Evolutionary conservation across 768 basidiomycete species (phyloP).

Genomic region (Lepiota venenata): DNA sequence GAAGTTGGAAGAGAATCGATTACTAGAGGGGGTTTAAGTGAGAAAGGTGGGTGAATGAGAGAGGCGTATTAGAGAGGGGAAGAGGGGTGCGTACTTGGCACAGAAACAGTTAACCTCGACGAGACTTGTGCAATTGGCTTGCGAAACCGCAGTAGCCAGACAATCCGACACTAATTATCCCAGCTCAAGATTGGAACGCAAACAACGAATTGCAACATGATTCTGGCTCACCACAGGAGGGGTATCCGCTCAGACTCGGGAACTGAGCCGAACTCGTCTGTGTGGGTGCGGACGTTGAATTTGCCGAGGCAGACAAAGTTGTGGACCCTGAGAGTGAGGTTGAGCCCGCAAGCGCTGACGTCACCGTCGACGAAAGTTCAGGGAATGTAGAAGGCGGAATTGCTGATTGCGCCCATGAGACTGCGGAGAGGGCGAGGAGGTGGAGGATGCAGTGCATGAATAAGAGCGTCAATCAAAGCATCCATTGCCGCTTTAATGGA

Average conservation of each 20-base stretch:
- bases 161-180: conserved; percentile 39
- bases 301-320: conserved; percentile 13
- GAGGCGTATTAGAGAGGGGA: background rate
- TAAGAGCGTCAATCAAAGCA: too few species aligned
- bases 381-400: conserved; percentile 19
- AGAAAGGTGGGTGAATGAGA: background rate
- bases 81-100: conserved; percentile 23
- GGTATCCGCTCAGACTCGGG: conserved; percentile 34
- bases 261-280: conserved; percentile 31
- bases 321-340: conserved; percentile 1
- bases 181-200: background rate
- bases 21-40: conserved; percentile 15
- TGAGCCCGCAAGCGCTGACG: background rate
- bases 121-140: conserved; percentile 40
- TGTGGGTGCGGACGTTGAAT: conserved; percentile 18
- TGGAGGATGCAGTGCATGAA: conserved; percentile 5
- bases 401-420: conserved; percentile 1
- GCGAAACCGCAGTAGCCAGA: conserved; percentile 32
- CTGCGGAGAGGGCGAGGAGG: conserved; percentile 4
- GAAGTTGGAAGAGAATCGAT: conserved; percentile 37
- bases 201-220: too few species aligned
- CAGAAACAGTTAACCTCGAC: conserved; percentile 51
- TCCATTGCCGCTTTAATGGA: background rate
- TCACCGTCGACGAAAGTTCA: conserved; percentile 10
- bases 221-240: conserved; percentile 36